Evolutionary conservation across 768 basidiomycete genomes (phyloP), one percentile per base, ranked within the genome.

Genomic region (Suillus occidentalis): DNA sequence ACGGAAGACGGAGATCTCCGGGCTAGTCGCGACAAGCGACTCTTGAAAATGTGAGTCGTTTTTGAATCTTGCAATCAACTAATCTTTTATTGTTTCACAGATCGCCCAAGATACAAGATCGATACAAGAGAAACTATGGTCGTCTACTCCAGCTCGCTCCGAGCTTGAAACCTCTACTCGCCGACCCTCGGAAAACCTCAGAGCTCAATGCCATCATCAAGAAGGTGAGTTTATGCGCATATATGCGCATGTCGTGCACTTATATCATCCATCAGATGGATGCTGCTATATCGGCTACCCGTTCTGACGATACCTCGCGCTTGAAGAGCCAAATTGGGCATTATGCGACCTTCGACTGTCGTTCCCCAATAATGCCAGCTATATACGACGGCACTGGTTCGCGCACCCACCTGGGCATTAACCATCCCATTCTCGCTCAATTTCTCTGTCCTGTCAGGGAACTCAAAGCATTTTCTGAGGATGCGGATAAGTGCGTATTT

Each of bases 381-480:
- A 55, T 63, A 6, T n/a, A 25, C 18, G 28, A 20, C n/a, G 53
- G 47, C 12, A 56, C 9, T 20, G 52, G 52, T 3, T 28, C 37
- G 31, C 34, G 55, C 6, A 42, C 62, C 37, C 40, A 45, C 12
- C n/a, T 63, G 52, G 62, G 62, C 28, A n/a, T 56, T n/a, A 63
- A 56, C 37, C 62, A 63, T 14, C 53, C 62, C 6, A 10, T 45
- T 16, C 62, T 63, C 0, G 53, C 52, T 1, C 40, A 22, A 3
- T 45, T 63, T 12, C 52, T 63, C 22, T 40, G 40, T 37, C 37
- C 37, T 1, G 37, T 37, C 37, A 37, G 37, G 37, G 37, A 37
- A 37, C 37, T 37, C 12, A 40, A 40, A 16, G 14, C 12, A 14
- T 40, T 40, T 40, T 13, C 34, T 14, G 40, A 40, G 13, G 40